Conservation (phyloP, 495 filamentous ascomycete genomes). For the Sphaerosporella brunnea region DNA sequence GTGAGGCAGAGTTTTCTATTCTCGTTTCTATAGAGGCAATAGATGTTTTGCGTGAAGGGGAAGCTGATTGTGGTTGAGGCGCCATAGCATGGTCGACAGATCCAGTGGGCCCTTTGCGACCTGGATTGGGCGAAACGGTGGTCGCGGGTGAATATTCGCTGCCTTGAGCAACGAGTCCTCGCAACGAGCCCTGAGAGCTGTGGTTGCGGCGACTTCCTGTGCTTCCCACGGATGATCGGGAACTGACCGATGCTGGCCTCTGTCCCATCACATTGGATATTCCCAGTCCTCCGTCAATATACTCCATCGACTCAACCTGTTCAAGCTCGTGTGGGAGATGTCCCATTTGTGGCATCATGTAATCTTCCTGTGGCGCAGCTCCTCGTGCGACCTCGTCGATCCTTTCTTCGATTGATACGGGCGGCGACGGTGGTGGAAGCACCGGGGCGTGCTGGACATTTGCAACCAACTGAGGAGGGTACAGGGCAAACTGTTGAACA, state of each 20-base stretch:
- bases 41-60: not conserved
- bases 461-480: constrained; percentile 58
- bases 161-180: no score
- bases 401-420: constrained; percentile 54
- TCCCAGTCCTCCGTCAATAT: constrained; percentile 29
- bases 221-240: constrained; percentile 29
- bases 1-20: not conserved
- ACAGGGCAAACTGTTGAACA: constrained; percentile 87
- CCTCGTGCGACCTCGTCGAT: constrained; percentile 12
- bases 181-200: constrained; percentile 24
- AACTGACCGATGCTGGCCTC: constrained; percentile 29
- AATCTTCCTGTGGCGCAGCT: constrained; percentile 35
- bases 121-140: constrained; percentile 10
- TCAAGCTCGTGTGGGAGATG: constrained; percentile 45
- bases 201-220: constrained; percentile 13
- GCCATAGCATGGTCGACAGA: not conserved
- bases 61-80: not conserved
- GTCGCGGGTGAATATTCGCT: constrained; percentile 28
- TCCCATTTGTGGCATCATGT: constrained; percentile 43
- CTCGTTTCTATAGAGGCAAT: not conserved
- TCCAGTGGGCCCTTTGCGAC: not conserved
- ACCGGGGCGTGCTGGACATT: constrained; percentile 70
- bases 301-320: constrained; percentile 35
- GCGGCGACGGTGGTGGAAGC: constrained; percentile 56
- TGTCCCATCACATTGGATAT: constrained; percentile 26